Percentiles rank a stretch among this genome's conserved stretches.
Evolutionary conservation across 2,329 filamentous ascomycete species (phyloP).

Genomic region (Xylaria arbuscula): DNA sequence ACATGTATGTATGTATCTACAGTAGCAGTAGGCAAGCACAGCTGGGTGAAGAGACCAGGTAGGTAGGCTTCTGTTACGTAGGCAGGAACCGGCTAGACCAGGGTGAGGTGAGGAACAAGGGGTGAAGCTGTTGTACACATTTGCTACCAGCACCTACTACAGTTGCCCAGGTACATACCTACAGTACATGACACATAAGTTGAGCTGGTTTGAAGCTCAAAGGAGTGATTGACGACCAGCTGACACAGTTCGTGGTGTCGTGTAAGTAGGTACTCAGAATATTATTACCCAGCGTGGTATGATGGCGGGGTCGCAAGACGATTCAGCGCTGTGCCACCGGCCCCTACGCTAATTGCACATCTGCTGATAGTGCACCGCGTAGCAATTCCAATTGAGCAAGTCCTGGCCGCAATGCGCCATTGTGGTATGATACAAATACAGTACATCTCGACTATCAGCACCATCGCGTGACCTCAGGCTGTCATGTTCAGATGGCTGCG

Average conservation of each 20-base stretch:
- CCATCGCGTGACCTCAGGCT: conserved; percentile 47
- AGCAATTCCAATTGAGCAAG: conserved; percentile 3
- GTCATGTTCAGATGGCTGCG: conserved; percentile 44
- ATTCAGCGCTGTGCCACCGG: conserved; percentile 20
- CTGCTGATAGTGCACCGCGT: conserved; percentile 19
- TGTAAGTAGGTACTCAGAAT: too few species aligned
- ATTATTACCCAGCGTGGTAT: conserved; percentile 32
- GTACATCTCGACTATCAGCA: conserved; percentile 30
- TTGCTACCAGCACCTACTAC: background rate
- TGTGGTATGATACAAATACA: conserved; percentile 38
- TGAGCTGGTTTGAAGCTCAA: conserved; percentile 14
- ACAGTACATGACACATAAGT: background rate
- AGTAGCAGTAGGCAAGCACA: background rate
- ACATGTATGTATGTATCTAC: background rate
- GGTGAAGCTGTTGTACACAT: background rate
- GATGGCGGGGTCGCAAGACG: conserved; percentile 32
- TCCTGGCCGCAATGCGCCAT: background rate
- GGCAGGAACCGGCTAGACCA: background rate
- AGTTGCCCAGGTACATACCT: background rate
- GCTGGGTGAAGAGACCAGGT: background rate
- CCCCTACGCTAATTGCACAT: background rate
- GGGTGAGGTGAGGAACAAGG: conserved; percentile 7
- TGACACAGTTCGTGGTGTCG: conserved; percentile 36
- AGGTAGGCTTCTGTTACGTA: background rate
- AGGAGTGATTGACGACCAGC: conserved; percentile 45